Percentiles rank a stretch among this genome's conserved stretches.
phyloP scores from a whole-genome alignment of 257 asterid species.

The Phtheirospermum japonicum region DNA sequence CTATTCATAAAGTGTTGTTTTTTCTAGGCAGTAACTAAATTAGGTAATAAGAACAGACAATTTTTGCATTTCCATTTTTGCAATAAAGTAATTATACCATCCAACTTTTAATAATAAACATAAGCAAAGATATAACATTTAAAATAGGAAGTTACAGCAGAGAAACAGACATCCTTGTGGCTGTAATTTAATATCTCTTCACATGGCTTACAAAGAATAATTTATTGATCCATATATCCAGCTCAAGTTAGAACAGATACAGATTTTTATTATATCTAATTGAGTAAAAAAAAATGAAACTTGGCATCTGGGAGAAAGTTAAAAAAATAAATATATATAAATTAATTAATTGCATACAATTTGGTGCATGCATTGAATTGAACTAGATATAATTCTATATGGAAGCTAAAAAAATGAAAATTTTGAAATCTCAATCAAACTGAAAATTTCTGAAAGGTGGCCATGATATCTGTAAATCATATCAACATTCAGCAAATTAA shows the following conservation, averaged over 20 bases:
- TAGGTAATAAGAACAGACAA: neutral
- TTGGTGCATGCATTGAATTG: conserved; percentile 24
- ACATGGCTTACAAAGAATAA: conserved; percentile 28
- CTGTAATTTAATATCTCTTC: conserved; percentile 16
- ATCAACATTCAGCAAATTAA: neutral
- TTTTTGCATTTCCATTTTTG: neutral
- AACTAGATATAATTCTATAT: conserved; percentile 21
- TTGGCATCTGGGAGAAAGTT: conserved; percentile 24
- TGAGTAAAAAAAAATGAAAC: conserved; percentile 2
- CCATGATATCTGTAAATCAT: conserved; percentile 5
- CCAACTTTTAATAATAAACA: conserved; percentile 15
- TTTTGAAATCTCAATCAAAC: conserved; percentile 6
- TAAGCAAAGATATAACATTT: conserved; percentile 20
- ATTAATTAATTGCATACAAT: neutral
- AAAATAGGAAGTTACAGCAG: no score
- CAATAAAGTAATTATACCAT: neutral
- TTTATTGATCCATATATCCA: neutral
- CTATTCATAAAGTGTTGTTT: no score
- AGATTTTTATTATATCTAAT: neutral
- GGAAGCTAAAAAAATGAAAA: conserved; percentile 14
- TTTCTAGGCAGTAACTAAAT: neutral
- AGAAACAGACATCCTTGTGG: no score
- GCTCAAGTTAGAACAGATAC: conserved; percentile 15
- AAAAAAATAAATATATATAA: neutral
- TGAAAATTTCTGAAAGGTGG: conserved; percentile 11